A percentile compares a stretch with the other conserved stretches of the same genome.
Conservation (phyloP, 371 early-diverging fungal species). For the Fennellomyces sp. region DNA sequence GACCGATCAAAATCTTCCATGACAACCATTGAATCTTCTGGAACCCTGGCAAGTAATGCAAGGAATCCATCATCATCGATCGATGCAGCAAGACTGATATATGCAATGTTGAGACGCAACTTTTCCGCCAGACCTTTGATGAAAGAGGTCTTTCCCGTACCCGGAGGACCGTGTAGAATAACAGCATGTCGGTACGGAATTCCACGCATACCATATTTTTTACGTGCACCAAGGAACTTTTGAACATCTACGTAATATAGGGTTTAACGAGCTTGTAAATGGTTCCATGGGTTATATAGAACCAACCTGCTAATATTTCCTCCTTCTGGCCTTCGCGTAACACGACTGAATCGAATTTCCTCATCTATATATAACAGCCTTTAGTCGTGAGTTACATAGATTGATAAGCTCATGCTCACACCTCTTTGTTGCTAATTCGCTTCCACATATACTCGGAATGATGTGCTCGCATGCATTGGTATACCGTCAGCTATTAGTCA, state of each 20-base stretch:
- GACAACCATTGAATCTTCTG: constrained; percentile 34
- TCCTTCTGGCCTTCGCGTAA: constrained; percentile 40
- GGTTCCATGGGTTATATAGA: too few species aligned
- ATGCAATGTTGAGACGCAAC: constrained; percentile 33
- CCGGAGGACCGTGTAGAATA: constrained; percentile 64
- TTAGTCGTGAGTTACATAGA: too few species aligned
- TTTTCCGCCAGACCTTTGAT: constrained; percentile 70
- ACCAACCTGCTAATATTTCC: constrained; percentile 18
- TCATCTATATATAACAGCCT: constrained; percentile 13
- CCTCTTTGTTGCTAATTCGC: constrained; percentile 3
- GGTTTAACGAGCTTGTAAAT: too few species aligned
- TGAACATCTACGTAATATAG: constrained; percentile 24
- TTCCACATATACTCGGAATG: neutral
- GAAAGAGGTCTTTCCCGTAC: constrained; percentile 69
- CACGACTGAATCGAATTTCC: constrained; percentile 36
- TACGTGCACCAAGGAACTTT: constrained; percentile 28
- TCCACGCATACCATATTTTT: constrained; percentile 87
- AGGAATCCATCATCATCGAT: constrained; percentile 32
- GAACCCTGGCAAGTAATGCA: constrained; percentile 23
- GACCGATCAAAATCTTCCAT: constrained; percentile 54
- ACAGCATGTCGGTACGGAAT: constrained; percentile 94
- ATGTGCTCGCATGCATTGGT: neutral
- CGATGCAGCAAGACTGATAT: constrained; percentile 26
- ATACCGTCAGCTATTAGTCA: neutral
- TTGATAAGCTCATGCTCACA: neutral